Percentiles rank a stretch among this genome's conserved stretches.
Conservation (phyloP, 345 rosid species). For the Brassica incana region DNA sequence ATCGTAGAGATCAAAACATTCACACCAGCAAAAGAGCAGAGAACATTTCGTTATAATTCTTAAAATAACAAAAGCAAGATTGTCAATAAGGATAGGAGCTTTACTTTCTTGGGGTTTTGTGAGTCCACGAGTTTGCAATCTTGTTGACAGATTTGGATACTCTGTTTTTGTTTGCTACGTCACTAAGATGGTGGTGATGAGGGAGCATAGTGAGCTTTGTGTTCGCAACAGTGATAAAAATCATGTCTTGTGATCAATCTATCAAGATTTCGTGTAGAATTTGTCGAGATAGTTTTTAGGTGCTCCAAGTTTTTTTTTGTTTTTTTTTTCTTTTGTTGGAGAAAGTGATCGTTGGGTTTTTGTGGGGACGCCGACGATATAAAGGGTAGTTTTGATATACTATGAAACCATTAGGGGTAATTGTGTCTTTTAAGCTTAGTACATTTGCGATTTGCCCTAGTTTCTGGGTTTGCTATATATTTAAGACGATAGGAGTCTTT, state of each 20-base stretch:
- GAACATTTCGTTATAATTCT: no score
- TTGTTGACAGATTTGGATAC: not conserved
- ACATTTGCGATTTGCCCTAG: slow-evolving; percentile 18
- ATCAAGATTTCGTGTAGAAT: not conserved
- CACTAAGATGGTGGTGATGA: slow-evolving; percentile 14
- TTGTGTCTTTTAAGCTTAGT: not conserved
- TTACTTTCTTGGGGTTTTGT: no score
- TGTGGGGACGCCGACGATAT: slow-evolving; percentile 23
- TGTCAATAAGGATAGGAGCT: no score
- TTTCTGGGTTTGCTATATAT: slow-evolving; percentile 12
- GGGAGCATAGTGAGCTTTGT: slow-evolving; percentile 5
- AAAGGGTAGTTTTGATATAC: not conserved
- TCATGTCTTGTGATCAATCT: slow-evolving; percentile 6
- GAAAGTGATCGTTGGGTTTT: not conserved
- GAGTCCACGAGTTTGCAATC: no score
- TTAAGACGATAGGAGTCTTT: not conserved
- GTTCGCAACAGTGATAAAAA: not conserved
- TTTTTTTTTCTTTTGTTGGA: no score
- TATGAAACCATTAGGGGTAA: not conserved
- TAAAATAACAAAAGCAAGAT: no score
- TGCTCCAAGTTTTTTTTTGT: no score
- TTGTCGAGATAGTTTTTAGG: not conserved
- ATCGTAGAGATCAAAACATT: no score
- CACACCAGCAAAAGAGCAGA: no score
- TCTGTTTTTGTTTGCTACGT: not conserved